Conservation (phyloP, 768 basidiomycete genomes). For the Russula earlei region DNA sequence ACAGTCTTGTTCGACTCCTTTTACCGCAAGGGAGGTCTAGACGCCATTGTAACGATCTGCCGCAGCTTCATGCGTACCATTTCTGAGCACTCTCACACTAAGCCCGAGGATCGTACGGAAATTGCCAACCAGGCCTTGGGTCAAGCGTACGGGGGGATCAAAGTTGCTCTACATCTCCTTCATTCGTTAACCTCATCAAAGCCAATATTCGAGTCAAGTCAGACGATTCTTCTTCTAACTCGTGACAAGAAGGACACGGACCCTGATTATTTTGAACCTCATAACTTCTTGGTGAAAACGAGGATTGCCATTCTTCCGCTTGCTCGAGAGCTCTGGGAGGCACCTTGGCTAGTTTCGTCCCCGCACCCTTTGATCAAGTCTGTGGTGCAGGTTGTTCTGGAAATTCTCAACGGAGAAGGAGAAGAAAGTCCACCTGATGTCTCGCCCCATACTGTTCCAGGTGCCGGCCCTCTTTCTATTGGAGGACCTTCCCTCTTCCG, state of each 20-base stretch:
- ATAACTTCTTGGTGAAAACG: constrained; percentile 78
- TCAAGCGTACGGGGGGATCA: constrained; percentile 73
- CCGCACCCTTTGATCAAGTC: constrained; percentile 68
- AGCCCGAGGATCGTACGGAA: constrained; percentile 49
- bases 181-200: constrained; percentile 70
- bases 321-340: constrained; percentile 65
- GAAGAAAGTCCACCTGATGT: constrained; percentile 48
- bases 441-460: constrained; percentile 30
- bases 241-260: constrained; percentile 76
- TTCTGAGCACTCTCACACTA: constrained; percentile 39
- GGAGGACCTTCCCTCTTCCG: constrained; percentile 28
- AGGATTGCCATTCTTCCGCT: constrained; percentile 63
- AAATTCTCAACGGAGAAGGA: constrained; percentile 72
- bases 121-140: constrained; percentile 52
- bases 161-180: constrained; percentile 71
- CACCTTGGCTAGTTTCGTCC: constrained; percentile 69
- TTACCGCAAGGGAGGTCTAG: constrained; percentile 60
- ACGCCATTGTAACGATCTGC: constrained; percentile 53
- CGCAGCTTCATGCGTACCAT: constrained; percentile 47
- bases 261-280: constrained; percentile 71
- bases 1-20: constrained; percentile 75
- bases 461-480: constrained; percentile 27
- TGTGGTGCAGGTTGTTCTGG: constrained; percentile 68
- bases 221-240: constrained; percentile 62
- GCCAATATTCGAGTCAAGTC: constrained; percentile 75